phyloP scores from a whole-genome alignment of 2,329 filamentous ascomycete genomes.

The Stromatinia cepivora region DNA sequence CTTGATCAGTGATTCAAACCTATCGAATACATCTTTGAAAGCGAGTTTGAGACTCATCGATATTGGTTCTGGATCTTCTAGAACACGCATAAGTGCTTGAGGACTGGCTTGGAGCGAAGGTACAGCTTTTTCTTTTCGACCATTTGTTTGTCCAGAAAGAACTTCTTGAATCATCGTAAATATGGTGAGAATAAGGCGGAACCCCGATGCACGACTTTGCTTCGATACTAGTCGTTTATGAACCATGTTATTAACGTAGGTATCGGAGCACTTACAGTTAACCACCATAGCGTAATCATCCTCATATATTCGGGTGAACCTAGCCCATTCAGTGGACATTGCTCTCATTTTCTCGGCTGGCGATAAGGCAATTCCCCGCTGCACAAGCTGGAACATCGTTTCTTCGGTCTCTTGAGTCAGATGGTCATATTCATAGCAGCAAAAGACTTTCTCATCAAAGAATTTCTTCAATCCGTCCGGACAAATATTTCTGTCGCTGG shows the following conservation, averaged over 20 bases:
- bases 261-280: conserved; percentile 37
- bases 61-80: conserved; percentile 39
- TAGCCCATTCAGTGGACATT: conserved; percentile 48
- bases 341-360: conserved; percentile 50
- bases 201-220: conserved; percentile 41
- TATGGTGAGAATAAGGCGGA: conserved; percentile 42
- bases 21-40: conserved; percentile 40
- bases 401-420: conserved; percentile 47
- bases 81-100: conserved; percentile 37
- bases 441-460: conserved; percentile 45
- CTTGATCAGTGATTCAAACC: conserved; percentile 39
- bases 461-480: conserved; percentile 41
- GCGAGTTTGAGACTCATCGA: conserved; percentile 36
- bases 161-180: conserved; percentile 42
- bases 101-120: conserved; percentile 40
- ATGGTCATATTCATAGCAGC: conserved; percentile 47
- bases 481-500: conserved; percentile 40
- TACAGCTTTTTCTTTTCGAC: conserved; percentile 23
- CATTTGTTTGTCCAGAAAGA: conserved; percentile 24
- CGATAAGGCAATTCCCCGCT: conserved; percentile 48
- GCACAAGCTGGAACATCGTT: conserved; percentile 50
- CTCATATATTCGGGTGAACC: conserved; percentile 46
- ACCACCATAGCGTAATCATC: conserved; percentile 45
- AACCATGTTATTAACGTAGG: conserved; percentile 1
- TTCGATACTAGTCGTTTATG: conserved; percentile 36